Conservation (phyloP, 2,329 filamentous ascomycete species). For the Graphiopsis chlorocephala region DNA sequence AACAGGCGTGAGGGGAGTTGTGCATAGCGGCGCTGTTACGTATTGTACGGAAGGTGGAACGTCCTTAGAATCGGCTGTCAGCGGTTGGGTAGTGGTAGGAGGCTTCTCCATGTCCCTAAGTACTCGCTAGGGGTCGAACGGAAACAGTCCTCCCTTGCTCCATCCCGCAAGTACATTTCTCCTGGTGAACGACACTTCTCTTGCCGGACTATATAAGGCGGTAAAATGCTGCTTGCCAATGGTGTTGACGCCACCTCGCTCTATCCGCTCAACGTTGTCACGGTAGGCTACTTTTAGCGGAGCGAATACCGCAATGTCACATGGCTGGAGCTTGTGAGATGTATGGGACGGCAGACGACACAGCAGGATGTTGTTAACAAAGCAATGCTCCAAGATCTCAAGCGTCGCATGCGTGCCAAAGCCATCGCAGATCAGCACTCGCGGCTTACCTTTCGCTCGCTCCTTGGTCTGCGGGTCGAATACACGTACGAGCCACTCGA, state of each 20-base stretch:
- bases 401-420: slow-evolving; percentile 38
- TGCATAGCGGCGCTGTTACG: background rate
- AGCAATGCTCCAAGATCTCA: slow-evolving; percentile 31
- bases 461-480: slow-evolving; percentile 37
- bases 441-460: slow-evolving; percentile 31
- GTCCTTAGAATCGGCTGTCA: slow-evolving; percentile 11
- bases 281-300: slow-evolving; percentile 18
- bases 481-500: slow-evolving; percentile 36
- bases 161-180: slow-evolving; percentile 32
- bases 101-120: slow-evolving; percentile 25
- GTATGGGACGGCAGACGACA: slow-evolving; percentile 32
- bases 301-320: slow-evolving; percentile 24
- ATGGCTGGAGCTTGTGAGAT: slow-evolving; percentile 30
- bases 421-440: slow-evolving; percentile 36
- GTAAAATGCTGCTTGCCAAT: slow-evolving; percentile 20
- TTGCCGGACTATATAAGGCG: slow-evolving; percentile 25
- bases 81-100: slow-evolving; percentile 16
- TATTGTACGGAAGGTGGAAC: slow-evolving; percentile 22
- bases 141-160: slow-evolving; percentile 27
- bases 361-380: slow-evolving; percentile 33
- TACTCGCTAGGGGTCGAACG: slow-evolving; percentile 34
- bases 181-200: slow-evolving; percentile 24
- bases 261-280: slow-evolving; percentile 17
- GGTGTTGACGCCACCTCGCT: slow-evolving; percentile 16
- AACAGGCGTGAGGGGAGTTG: slow-evolving; percentile 30